Percentiles rank a stretch among this genome's conserved stretches.
These are phyloP conservation scores for Blastocystis hominis DNA, from an alignment of 352 stramenopile genomes.

Conservation along the genomic window DNA sequence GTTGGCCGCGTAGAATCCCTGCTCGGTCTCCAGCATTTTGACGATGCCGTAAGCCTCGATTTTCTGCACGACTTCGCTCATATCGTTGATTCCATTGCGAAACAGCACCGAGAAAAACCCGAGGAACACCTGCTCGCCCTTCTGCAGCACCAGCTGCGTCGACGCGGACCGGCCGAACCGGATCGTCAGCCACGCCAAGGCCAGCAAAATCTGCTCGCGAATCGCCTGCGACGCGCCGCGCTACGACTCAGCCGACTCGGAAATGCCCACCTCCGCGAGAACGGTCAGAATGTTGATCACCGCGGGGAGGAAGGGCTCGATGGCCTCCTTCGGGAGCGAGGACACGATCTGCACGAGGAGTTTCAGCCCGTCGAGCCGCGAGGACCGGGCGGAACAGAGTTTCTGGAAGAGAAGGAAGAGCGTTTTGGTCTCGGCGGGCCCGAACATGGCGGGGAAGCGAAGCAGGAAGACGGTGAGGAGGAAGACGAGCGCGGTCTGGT, in stretches of 20 bases:
- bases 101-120: slow-evolving; percentile 6
- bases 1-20: not conserved
- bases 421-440: not conserved
- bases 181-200: not conserved
- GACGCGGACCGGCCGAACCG: not conserved
- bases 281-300: not conserved
- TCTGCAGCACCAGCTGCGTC: not conserved
- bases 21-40: not conserved
- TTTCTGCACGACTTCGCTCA: not conserved
- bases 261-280: not conserved
- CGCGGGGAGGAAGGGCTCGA: not conserved
- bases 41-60: not conserved
- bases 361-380: slow-evolving; percentile 21
- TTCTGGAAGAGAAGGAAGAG: slow-evolving; percentile 19
- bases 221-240: not conserved
- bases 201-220: not conserved
- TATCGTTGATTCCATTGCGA: not conserved
- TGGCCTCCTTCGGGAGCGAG: not conserved
- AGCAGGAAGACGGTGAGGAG: slow-evolving; percentile 29
- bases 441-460: not conserved
- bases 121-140: not conserved
- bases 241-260: not conserved
- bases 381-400: not conserved
- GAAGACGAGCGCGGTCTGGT: slow-evolving; percentile 44
- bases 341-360: not conserved